phyloP scores from a whole-genome alignment of 805 yeast species.

The Millerago galiae region DNA sequence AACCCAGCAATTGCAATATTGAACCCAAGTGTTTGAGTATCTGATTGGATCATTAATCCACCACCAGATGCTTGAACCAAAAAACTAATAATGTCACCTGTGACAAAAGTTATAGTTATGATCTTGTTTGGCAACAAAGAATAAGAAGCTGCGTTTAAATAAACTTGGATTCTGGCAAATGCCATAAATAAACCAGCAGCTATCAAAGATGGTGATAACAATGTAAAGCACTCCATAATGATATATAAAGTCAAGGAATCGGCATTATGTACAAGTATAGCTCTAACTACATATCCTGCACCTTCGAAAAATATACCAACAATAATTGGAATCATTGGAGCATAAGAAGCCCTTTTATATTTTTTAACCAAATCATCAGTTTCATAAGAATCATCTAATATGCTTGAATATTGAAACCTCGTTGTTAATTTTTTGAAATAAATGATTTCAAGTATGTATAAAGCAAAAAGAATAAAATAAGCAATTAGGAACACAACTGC shows the following conservation, averaged over 20 bases:
- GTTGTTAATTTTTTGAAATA: too few relatives aligned
- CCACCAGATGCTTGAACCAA: conserved; percentile 1
- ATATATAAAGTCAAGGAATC: background rate
- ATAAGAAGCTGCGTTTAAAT: background rate
- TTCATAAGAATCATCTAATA: too few relatives aligned
- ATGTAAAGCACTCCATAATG: conserved; percentile 1
- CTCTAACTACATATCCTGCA: conserved; percentile 3
- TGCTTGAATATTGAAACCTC: too few relatives aligned
- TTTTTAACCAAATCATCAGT: too few relatives aligned
- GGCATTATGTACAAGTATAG: background rate
- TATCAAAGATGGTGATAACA: conserved; percentile 3
- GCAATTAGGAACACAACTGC: too few relatives aligned
- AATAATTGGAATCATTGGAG: too few relatives aligned
- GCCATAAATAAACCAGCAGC: conserved; percentile 3
- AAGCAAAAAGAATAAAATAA: too few relatives aligned
- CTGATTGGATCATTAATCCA: background rate
- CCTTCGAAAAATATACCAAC: conserved; percentile 2
- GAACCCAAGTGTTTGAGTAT: background rate
- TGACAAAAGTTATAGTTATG: conserved; percentile 1
- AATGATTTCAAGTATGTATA: too few relatives aligned
- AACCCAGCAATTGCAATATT: background rate
- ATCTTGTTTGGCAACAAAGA: background rate
- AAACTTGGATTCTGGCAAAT: conserved; percentile 1
- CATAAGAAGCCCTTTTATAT: too few relatives aligned
- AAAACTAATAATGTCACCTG: conserved; percentile 4